Base-by-base conservation (phyloP, 164 flowering plant genomes). In the Liquidambar formosana region DNA sequence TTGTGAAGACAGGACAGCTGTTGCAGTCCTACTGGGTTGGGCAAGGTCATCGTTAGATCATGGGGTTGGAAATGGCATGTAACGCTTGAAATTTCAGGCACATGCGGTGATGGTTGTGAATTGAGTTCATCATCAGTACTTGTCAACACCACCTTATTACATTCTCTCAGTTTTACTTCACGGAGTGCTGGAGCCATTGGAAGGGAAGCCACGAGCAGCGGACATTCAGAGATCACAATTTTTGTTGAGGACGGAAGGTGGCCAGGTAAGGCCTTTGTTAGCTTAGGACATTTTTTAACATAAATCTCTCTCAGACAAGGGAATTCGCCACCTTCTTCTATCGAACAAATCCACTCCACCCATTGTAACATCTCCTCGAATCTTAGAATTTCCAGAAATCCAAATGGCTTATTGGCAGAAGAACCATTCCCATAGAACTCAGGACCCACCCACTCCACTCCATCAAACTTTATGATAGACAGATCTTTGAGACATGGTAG, bases 401-500 rank as follows among this genome's bases (percentile, higher is more conserved):
- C 41, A 56, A 73, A 73, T 0, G 63, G 47, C 33, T 15, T 13
- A 22, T 8, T 4, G 0, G 0, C 3, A 25, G 52, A 25, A 44
- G 5, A 10, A 3, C 8, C 12, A 11, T 16, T 22, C 5, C 69
- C 67, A 46, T 69, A 57, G 44, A 74, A 71, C 45, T 71, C 72
- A 41, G 8, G 21, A 10, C 76, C 76, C 11, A 76, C 56, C 1
- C 0, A 27, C 26, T 12, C 16, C 22, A 69, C 23, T 15, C 10
- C 23, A 13, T 45, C 16, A 0, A 60, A 15, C 0, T 61, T 49
- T 25, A 22, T 23, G 1, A 76, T 61, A 1, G 5, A 8, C 0
- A 76, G 68, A 6, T 28, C 13, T 62, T 68, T 70, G 6, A 83
- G 72, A 0, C n/a, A 65, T 2, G 79, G 82, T 38, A 83, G 65